Conservation (phyloP, 2,329 filamentous ascomycete species). For the Lomentospora prolificans region DNA sequence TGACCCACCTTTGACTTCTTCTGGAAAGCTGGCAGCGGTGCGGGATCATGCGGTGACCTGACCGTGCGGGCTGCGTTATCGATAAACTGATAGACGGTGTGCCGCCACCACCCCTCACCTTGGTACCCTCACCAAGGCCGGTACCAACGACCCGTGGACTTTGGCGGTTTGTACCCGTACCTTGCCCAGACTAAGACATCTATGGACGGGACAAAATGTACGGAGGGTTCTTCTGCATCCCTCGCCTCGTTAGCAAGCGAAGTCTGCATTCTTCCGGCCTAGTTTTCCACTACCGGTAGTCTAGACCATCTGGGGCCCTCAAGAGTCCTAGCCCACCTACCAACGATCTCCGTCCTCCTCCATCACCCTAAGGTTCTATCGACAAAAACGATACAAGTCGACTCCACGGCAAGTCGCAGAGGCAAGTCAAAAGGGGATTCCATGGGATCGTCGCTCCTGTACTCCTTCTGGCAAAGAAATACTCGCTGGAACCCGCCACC, state of each 20-base stretch:
- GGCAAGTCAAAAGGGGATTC: background rate
- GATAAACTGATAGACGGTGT: slow-evolving; percentile 5
- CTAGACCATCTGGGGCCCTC: background rate
- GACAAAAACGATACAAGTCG: background rate
- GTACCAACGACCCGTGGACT: background rate
- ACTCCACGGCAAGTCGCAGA: background rate
- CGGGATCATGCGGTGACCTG: slow-evolving; percentile 1
- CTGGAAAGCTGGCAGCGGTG: background rate
- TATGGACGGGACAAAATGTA: background rate
- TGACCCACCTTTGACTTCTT: background rate
- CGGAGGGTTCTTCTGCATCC: background rate
- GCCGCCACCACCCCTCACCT: background rate
- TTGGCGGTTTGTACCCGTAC: background rate
- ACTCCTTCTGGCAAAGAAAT: background rate
- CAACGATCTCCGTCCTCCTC: background rate
- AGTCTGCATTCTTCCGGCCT: background rate
- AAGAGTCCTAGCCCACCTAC: background rate
- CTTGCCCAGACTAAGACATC: background rate
- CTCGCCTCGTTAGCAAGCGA: background rate
- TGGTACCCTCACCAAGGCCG: background rate
- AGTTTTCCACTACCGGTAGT: slow-evolving; percentile 1
- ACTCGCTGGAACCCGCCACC: background rate
- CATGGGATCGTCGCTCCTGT: background rate
- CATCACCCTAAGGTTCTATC: background rate
- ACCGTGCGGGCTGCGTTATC: slow-evolving; percentile 7